Base-by-base conservation (phyloP, 306 rosid species). In the Fragaria ananassa region DNA sequence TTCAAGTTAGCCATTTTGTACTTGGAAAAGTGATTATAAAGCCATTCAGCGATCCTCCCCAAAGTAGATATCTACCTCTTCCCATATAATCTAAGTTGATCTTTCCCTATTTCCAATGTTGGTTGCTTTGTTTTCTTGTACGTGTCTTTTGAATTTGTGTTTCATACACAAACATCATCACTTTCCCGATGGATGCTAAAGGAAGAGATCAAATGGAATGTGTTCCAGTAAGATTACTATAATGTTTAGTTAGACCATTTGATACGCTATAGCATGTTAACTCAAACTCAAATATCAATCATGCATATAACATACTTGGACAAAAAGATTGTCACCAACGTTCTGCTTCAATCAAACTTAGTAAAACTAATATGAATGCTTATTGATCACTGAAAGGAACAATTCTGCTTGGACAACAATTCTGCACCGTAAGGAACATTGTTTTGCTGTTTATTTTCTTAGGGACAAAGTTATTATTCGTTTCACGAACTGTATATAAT, bases 81-180 rank as follows among this genome's bases (percentile, higher is more conserved):
- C 80, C 83, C 83, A 64, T 78, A 61, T 60, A 25, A 60, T 86
- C 88, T 77, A 78, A 83, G 78, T 41, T 60, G 8, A n/a, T 81
- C 86, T 90, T 88, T 92, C 88, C 69, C 96, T 79, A 82, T 88
- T 90, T 90, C 96, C 93, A 78, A 92, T 81, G 81, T 80, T 85
- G 78, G 86, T 84, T 81, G 63, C 89, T 86, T 90, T 84, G 85
- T 71, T 81, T 79, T 80, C 54, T 81, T 80, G 23, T 75, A 17
- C 74, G 21, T 72, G 74, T 79, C 82, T 72, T 82, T 88, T 84
- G 86, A 80, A 83, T 86, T 81, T 78, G 57, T 85, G 83, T 60
- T 84, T 80, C 80, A 65, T n/a, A 78, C 34, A 42, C n/a, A 18
- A 66, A 57, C 67, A 65, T 78, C 49, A 41, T 76, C 47, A 41